phyloP scores from a whole-genome alignment of 2,329 filamentous ascomycete species.

The Apiospora phragmitis region DNA sequence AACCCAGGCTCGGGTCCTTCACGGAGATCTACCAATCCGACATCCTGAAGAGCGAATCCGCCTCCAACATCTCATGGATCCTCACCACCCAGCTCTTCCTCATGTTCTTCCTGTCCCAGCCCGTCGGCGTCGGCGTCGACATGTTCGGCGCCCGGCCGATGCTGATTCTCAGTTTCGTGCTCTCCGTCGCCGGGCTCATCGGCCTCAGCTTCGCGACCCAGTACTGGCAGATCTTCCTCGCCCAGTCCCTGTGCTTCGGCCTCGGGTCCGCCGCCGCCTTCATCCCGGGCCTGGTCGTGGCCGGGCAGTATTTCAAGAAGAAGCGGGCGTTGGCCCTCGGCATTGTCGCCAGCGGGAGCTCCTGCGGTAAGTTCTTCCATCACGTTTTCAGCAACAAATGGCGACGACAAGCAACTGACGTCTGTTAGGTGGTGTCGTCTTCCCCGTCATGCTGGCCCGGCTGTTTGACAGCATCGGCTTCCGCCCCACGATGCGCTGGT shows the following conservation, averaged over 20 bases:
- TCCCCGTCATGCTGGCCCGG: slow-evolving; percentile 61
- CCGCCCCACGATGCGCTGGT: slow-evolving; percentile 25
- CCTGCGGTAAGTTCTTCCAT: too few species aligned
- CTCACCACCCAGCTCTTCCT: slow-evolving; percentile 52
- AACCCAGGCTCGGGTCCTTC: not conserved
- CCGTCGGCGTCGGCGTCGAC: slow-evolving; percentile 64
- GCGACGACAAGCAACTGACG: slow-evolving; percentile 38
- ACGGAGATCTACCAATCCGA: too few species aligned
- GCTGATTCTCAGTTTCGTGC: slow-evolving; percentile 52
- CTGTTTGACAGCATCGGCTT: slow-evolving; percentile 50
- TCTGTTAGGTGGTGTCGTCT: slow-evolving; percentile 51
- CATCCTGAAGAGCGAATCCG: slow-evolving; percentile 22
- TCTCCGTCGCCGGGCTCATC: slow-evolving; percentile 65
- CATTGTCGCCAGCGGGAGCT: slow-evolving; percentile 34
- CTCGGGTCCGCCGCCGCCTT: slow-evolving; percentile 45
- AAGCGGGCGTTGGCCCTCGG: slow-evolving; percentile 56
- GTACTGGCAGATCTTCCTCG: slow-evolving; percentile 47
- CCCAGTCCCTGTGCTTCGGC: slow-evolving; percentile 40
- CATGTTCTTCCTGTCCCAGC: slow-evolving; percentile 29
- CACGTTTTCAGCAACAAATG: slow-evolving; percentile 36
- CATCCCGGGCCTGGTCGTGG: slow-evolving; percentile 35
- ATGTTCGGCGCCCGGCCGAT: slow-evolving; percentile 62
- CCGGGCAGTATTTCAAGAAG: slow-evolving; percentile 53
- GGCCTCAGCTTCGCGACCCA: slow-evolving; percentile 54
- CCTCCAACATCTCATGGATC: slow-evolving; percentile 61